Evolutionary conservation across 345 rosid species (phyloP), one percentile per base, ranked within the genome.

Genomic region (Citrus inodora): DNA sequence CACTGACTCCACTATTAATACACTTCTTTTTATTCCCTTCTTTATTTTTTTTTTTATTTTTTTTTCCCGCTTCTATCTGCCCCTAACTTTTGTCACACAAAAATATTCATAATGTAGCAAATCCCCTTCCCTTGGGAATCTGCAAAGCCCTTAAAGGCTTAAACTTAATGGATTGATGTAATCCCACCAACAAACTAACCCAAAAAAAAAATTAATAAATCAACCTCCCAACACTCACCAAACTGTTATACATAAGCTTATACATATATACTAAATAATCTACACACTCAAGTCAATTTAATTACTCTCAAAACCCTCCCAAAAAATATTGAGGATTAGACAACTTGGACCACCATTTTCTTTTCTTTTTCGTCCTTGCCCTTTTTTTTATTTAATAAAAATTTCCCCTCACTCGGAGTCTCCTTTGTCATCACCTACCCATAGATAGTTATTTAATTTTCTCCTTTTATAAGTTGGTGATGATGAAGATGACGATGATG

Each of bases 101-200:
- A 77, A 81, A 40, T 60, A 60, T 75, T 67, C 77, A 46, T 46
- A 48, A 78, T 79, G 76, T 51, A 51, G 76, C 73, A 64, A 83
- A 68, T 76, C 42, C 86, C 90, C 87, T 79, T 79, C 90, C 95
- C 87, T 92, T 88, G 99, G 99, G 97, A 93, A 95, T 91, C 97
- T 81, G 99, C 98, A 85, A 84, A 83, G 79, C 84, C 85, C 84
- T 85, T 65, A 42, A 53, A 78, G 82, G 79, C 51, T 46, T 3
- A 13, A 46, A 46, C 17, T 3, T 46, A 46, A 46, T 46, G 51
- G 71, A 80, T 72, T 56, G 75, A 86, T 86, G 87, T 88, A 86
- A 77, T 71, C 85, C 91, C 91, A 87, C 89, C 86, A 70, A 68
- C 79, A 27, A 42, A 46, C 28, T 68, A 53, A 40, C 10, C 42